A percentile compares a stretch with the other conserved stretches of the same genome.
Conservation (phyloP, 2,329 filamentous ascomycete genomes). For the Ophiostoma australiae region DNA sequence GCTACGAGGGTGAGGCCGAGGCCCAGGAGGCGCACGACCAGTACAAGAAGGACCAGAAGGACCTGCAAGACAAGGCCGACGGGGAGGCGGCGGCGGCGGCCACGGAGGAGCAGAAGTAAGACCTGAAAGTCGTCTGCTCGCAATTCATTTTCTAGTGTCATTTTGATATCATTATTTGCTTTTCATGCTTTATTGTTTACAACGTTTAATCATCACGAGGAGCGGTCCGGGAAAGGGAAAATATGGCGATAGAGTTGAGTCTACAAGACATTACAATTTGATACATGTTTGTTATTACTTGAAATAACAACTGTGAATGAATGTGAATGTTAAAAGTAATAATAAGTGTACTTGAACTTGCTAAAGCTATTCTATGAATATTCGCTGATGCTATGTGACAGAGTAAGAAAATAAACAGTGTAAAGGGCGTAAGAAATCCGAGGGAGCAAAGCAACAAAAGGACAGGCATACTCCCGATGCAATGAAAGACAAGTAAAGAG, state of each 20-base stretch:
- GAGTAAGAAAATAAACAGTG: not conserved
- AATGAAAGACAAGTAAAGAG: not conserved
- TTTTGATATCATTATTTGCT: conserved; percentile 1
- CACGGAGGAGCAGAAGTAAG: conserved; percentile 11
- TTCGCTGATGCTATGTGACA: conserved; percentile 11
- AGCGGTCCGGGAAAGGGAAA: conserved; percentile 10
- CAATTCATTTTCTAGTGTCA: not conserved
- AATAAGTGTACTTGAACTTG: not conserved
- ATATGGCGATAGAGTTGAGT: not conserved
- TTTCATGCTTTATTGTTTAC: not conserved
- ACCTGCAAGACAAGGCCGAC: not conserved
- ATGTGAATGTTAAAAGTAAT: not conserved
- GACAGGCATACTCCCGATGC: conserved; percentile 7
- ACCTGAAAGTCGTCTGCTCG: not conserved
- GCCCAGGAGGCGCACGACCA: conserved; percentile 22
- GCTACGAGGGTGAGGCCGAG: conserved; percentile 60
- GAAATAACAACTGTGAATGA: not conserved
- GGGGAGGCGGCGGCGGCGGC: conserved; percentile 10
- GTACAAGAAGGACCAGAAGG: conserved; percentile 12
- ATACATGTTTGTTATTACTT: not conserved
- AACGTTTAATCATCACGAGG: not conserved
- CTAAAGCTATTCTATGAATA: not conserved
- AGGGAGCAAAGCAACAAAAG: not conserved
- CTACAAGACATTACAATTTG: conserved; percentile 5
- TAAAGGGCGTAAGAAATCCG: not conserved